These are phyloP conservation scores for Phaeolepiota aurea DNA, from an alignment of 768 basidiomycete genomes.

Conservation along the genomic window DNA sequence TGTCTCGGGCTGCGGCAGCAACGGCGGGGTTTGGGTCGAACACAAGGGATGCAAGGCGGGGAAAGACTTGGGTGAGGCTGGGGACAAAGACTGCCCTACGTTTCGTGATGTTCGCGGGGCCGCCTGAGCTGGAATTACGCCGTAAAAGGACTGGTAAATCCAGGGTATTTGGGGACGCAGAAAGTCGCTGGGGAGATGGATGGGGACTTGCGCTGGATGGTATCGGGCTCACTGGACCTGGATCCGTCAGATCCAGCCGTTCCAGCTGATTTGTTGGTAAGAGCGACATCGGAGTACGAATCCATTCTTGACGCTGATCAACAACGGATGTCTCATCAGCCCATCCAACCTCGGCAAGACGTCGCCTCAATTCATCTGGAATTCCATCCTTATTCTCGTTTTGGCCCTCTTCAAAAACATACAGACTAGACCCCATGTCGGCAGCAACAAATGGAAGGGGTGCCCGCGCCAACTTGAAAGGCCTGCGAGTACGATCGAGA, in stretches of 20 bases:
- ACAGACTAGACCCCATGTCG: constrained; percentile 60
- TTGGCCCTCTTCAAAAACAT: constrained; percentile 43
- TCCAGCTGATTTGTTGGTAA: constrained; percentile 52
- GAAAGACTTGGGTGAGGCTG: constrained; percentile 45
- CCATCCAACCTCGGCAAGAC: constrained; percentile 72
- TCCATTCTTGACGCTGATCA: constrained; percentile 50
- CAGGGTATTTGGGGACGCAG: constrained; percentile 10
- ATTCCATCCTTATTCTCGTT: constrained; percentile 44
- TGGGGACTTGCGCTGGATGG: constrained; percentile 22
- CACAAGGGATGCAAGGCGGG: constrained; percentile 41
- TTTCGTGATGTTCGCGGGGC: constrained; percentile 36
- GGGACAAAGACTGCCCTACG: constrained; percentile 63
- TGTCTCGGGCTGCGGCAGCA: constrained; percentile 46
- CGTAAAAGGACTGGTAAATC: constrained; percentile 32
- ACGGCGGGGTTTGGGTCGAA: constrained; percentile 46
- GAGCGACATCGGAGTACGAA: constrained; percentile 58
- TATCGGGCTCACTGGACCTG: constrained; percentile 14
- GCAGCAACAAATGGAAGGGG: constrained; percentile 70
- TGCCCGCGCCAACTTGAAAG: constrained; percentile 64
- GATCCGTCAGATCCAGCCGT: constrained; percentile 28
- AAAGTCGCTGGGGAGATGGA: constrained; percentile 22
- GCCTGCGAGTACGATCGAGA: constrained; percentile 51
- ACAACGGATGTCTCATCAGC: constrained; percentile 45
- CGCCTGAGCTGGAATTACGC: constrained; percentile 49
- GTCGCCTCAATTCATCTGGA: constrained; percentile 55